Evolutionary conservation across 2,329 filamentous ascomycete species (phyloP).

Genomic region (Knoxdaviesia capensis): DNA sequence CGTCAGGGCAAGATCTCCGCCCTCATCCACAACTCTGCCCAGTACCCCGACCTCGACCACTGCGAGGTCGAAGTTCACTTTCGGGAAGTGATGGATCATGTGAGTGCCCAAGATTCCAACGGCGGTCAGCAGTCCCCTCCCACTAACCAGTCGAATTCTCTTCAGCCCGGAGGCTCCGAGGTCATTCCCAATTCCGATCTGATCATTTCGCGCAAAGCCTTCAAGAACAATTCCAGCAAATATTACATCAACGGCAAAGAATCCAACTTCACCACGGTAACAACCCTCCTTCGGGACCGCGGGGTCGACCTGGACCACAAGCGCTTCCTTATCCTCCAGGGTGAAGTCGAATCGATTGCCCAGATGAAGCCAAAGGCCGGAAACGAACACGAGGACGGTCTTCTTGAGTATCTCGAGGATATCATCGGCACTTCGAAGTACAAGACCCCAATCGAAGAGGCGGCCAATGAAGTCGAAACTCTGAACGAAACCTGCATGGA

Average conservation of each 20-base stretch:
- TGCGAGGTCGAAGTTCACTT: constrained; percentile 97
- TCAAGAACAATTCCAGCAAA: constrained; percentile 96
- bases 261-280: constrained; percentile 85
- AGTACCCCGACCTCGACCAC: constrained; percentile 63
- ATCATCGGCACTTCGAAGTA: constrained; percentile 99
- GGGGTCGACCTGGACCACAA: constrained; percentile 97
- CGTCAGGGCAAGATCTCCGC: constrained; percentile 95
- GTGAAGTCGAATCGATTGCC: constrained; percentile 94
- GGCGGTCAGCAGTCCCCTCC: no score
- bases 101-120: constrained; percentile 12
- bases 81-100: constrained; percentile 77
- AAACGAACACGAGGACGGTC: constrained; percentile 87
- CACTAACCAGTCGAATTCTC: neutral
- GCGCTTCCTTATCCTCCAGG: constrained; percentile 89
- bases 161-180: constrained; percentile 45
- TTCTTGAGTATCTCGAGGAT: constrained; percentile 92
- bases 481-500: constrained; percentile 90
- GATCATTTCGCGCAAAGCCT: constrained; percentile 76
- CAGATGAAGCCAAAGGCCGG: constrained; percentile 97
- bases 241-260: constrained; percentile 88
- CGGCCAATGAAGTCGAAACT: constrained; percentile 71
- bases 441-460: constrained; percentile 90
- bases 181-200: constrained; percentile 69
- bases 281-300: constrained; percentile 63
- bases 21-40: constrained; percentile 88